Conservation (phyloP, 148 eudicot species). For the Tetragonia tetragonoides region DNA sequence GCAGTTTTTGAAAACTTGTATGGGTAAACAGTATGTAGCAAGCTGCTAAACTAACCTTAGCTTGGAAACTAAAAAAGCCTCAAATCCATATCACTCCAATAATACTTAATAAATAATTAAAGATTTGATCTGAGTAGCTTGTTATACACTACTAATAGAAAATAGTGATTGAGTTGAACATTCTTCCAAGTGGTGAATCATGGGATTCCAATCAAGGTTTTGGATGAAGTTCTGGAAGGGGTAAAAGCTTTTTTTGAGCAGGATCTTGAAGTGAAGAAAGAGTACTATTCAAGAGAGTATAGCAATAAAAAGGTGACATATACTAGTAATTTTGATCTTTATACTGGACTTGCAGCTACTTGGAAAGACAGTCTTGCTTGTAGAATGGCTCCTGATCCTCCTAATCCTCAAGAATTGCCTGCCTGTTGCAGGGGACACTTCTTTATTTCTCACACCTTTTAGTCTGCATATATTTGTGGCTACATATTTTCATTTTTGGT, state of each 20-base stretch:
- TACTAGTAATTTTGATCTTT: constrained; percentile 34
- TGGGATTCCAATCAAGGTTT: constrained; percentile 32
- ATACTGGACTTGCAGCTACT: constrained; percentile 22
- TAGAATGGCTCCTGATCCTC: constrained; percentile 28
- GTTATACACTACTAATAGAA: too few species aligned
- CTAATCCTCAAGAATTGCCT: constrained; percentile 36
- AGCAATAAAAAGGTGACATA: constrained; percentile 17
- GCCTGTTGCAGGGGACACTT: constrained; percentile 31
- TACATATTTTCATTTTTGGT: too few species aligned
- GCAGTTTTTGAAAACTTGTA: too few species aligned
- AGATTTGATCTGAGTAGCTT: too few species aligned
- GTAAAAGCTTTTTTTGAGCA: constrained; percentile 38
- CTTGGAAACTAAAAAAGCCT: too few species aligned
- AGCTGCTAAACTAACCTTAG: too few species aligned
- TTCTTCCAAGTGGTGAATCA: constrained; percentile 62
- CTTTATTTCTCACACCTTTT: not conserved
- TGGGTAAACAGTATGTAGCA: too few species aligned
- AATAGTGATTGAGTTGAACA: too few species aligned
- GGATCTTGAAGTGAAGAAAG: constrained; percentile 33
- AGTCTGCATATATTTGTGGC: too few species aligned
- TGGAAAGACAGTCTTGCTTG: constrained; percentile 41
- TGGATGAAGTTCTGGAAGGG: constrained; percentile 43
- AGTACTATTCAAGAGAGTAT: constrained; percentile 28
- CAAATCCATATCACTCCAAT: too few species aligned
- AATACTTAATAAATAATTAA: too few species aligned